Evolutionary conservation across 1,284 basidiomycete species (phyloP).

Genomic region (Exobasidium rhododendri): DNA sequence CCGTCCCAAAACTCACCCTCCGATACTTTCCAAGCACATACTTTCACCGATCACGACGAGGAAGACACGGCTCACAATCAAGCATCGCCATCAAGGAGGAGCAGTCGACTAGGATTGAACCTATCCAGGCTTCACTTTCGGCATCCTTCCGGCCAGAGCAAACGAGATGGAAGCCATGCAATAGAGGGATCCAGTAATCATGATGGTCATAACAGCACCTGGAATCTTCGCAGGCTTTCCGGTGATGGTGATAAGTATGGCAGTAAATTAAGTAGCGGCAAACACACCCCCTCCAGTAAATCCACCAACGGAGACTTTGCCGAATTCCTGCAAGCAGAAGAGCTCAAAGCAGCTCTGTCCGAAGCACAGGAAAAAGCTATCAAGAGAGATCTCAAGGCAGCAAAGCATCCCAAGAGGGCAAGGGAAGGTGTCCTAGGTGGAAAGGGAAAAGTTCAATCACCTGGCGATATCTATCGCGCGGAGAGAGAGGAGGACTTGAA

Average conservation of each 20-base stretch:
- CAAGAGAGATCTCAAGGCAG: constrained; percentile 11
- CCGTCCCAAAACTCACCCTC: neutral
- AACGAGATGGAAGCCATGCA: neutral
- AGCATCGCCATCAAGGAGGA: neutral
- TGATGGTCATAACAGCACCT: too few relatives aligned
- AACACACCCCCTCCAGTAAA: constrained; percentile 9
- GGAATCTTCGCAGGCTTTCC: neutral
- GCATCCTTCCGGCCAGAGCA: neutral
- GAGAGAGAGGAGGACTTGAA: neutral
- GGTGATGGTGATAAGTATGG: neutral
- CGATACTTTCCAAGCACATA: neutral
- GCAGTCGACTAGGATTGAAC: neutral
- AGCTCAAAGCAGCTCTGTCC: constrained; percentile 8
- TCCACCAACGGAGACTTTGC: constrained; percentile 11
- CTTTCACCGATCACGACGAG: neutral
- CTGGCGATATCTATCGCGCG: neutral
- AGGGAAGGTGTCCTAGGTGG: constrained; percentile 6
- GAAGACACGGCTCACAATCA: neutral
- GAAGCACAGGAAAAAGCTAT: constrained; percentile 9
- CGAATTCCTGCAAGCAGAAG: constrained; percentile 9
- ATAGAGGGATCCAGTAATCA: neutral
- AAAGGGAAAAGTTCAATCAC: constrained; percentile 5
- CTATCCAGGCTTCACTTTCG: neutral
- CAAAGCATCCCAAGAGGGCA: constrained; percentile 11
- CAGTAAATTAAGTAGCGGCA: constrained; percentile 1